Conservation (phyloP, 116 monocot genomes). For the Thalassia testudinum region DNA sequence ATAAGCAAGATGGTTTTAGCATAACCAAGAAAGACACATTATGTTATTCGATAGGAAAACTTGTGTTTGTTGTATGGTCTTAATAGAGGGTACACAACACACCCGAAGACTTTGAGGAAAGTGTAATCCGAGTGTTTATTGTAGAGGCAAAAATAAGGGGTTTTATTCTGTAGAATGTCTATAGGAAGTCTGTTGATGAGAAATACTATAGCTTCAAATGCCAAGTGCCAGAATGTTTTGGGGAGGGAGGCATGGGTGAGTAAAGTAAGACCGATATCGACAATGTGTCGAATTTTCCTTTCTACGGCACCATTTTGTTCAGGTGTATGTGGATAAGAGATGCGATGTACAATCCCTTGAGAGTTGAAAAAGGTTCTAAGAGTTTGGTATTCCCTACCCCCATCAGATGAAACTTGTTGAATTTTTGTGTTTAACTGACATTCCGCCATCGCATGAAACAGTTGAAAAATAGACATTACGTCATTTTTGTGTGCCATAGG, state of each 20-base stretch:
- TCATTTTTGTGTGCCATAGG: too few species aligned
- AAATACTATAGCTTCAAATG: neutral
- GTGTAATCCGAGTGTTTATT: conserved; percentile 3
- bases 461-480: too few species aligned
- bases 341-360: conserved; percentile 3
- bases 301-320: conserved; percentile 1
- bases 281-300: conserved; percentile 5
- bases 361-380: too few species aligned
- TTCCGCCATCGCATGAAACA: too few species aligned
- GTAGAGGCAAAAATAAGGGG: neutral
- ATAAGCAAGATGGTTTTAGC: neutral
- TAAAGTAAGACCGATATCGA: conserved; percentile 1
- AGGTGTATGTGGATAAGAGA: conserved; percentile 3
- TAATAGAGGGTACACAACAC: conserved; percentile 4
- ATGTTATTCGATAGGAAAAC: neutral
- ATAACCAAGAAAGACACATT: neutral
- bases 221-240: neutral
- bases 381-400: too few species aligned
- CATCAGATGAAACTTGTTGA: too few species aligned
- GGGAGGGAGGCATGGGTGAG: conserved; percentile 4
- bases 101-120: conserved; percentile 7
- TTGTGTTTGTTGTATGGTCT: conserved; percentile 1
- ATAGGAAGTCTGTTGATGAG: too few species aligned
- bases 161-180: neutral
- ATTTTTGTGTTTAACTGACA: too few species aligned